These are phyloP conservation scores for Coprinopsis marcescibilis DNA, from an alignment of 768 basidiomycete species.

Conservation along the genomic window DNA sequence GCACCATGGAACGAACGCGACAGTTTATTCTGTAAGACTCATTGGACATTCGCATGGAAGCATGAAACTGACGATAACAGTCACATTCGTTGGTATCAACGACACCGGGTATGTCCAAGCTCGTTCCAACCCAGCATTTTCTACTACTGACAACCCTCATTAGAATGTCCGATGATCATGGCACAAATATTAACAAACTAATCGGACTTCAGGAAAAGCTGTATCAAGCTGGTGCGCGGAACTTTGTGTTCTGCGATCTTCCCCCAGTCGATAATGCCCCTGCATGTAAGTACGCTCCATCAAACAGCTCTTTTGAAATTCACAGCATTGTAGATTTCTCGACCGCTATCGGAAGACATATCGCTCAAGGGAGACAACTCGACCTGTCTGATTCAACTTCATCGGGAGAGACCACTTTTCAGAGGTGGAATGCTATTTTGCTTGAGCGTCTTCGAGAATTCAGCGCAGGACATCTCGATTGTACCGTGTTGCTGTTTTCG, in stretches of 20 bases:
- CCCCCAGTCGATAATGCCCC: conserved; percentile 50
- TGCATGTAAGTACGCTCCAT: conserved; percentile 28
- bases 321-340: background rate
- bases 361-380: background rate
- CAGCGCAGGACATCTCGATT: conserved; percentile 32
- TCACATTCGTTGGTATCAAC: conserved; percentile 65
- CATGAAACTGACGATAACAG: conserved; percentile 25
- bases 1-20: conserved; percentile 36
- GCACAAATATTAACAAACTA: conserved; percentile 26
- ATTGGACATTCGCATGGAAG: background rate
- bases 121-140: conserved; percentile 3
- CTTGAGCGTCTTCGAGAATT: conserved; percentile 28
- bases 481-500: conserved; percentile 45
- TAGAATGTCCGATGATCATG: too few species aligned
- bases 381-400: too few species aligned
- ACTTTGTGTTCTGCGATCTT: conserved; percentile 56
- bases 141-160: conserved; percentile 18
- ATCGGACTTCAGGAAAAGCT: conserved; percentile 42
- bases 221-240: conserved; percentile 42
- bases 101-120: conserved; percentile 45
- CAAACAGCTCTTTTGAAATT: background rate
- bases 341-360: background rate
- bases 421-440: conserved; percentile 43
- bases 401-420: conserved; percentile 5
- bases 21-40: conserved; percentile 40